Conservation (phyloP, 768 basidiomycete genomes). For the Calocera viscosa region DNA sequence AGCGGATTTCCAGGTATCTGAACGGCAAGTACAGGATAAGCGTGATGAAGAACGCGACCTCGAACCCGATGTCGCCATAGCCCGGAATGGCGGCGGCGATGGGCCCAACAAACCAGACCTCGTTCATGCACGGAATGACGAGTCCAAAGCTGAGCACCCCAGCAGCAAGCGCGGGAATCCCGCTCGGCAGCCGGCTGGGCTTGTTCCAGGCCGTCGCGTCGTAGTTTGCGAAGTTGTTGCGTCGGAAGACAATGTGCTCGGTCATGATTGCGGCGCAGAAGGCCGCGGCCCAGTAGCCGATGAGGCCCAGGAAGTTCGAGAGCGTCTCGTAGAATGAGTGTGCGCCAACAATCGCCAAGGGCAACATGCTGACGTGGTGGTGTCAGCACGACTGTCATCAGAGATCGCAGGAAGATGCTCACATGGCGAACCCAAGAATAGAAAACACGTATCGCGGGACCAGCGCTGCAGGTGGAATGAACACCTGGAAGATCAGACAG, state of each 20-base stretch:
- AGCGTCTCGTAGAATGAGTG: slow-evolving; percentile 52
- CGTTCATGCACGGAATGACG: slow-evolving; percentile 54
- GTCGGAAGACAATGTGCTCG: slow-evolving; percentile 58
- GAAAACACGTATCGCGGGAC: slow-evolving; percentile 63
- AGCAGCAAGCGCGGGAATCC: slow-evolving; percentile 47
- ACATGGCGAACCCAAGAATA: slow-evolving; percentile 55
- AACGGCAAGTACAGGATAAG: slow-evolving; percentile 43
- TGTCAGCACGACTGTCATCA: slow-evolving; percentile 2
- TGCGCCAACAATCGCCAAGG: slow-evolving; percentile 56
- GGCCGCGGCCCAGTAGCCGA: slow-evolving; percentile 44
- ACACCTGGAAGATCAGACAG: slow-evolving; percentile 58
- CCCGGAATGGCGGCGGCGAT: slow-evolving; percentile 35
- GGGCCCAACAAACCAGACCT: slow-evolving; percentile 59
- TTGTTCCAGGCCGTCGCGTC: slow-evolving; percentile 43
- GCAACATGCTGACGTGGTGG: slow-evolving; percentile 39
- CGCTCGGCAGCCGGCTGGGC: slow-evolving; percentile 43
- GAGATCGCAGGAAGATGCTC: slow-evolving; percentile 23
- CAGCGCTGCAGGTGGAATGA: slow-evolving; percentile 43
- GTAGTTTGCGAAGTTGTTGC: slow-evolving; percentile 38
- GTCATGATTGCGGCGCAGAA: slow-evolving; percentile 48
- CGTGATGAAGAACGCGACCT: slow-evolving; percentile 42
- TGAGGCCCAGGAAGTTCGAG: slow-evolving; percentile 54
- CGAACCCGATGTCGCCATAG: slow-evolving; percentile 61
- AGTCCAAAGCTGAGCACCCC: slow-evolving; percentile 41
- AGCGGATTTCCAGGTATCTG: slow-evolving; percentile 29